A percentile compares a stretch with the other conserved stretches of the same genome.
Conservation (phyloP, 2,329 filamentous ascomycete species). For the Xylogone sp. region DNA sequence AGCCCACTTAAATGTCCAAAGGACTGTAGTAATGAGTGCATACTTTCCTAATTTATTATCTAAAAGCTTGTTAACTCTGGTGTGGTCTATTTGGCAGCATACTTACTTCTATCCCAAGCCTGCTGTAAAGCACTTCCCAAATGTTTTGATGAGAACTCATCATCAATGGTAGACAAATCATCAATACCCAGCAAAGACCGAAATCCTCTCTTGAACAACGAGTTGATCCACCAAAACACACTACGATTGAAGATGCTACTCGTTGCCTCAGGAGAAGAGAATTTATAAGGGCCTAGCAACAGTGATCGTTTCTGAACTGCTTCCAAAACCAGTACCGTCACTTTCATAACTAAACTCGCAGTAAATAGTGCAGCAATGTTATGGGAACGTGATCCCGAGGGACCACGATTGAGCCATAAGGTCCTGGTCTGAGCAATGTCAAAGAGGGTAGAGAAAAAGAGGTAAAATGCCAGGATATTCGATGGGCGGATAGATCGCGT, state of each 20-base stretch:
- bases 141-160: not conserved
- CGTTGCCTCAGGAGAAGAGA: conserved; percentile 3
- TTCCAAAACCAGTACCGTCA: conserved; percentile 3
- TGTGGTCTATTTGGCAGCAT: not conserved
- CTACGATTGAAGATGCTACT: conserved; percentile 4
- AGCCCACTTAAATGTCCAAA: not conserved
- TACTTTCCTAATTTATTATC: not conserved
- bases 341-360: conserved; percentile 1
- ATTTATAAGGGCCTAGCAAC: not conserved
- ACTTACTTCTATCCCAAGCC: not conserved
- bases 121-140: not conserved
- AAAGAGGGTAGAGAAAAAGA: conserved; percentile 3
- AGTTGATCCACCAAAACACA: conserved; percentile 8
- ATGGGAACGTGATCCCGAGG: not conserved
- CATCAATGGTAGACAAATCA: conserved; percentile 1
- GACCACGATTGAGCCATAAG: not conserved
- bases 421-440: conserved; percentile 4
- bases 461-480: conserved; percentile 3
- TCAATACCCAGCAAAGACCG: conserved; percentile 1
- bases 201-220: conserved; percentile 2
- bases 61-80: too few species aligned
- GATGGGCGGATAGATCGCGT: conserved; percentile 8
- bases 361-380: not conserved
- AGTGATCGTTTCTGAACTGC: not conserved
- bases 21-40: not conserved